Conservation (phyloP, 768 basidiomycete species). For the Rubroboletus satanas region DNA sequence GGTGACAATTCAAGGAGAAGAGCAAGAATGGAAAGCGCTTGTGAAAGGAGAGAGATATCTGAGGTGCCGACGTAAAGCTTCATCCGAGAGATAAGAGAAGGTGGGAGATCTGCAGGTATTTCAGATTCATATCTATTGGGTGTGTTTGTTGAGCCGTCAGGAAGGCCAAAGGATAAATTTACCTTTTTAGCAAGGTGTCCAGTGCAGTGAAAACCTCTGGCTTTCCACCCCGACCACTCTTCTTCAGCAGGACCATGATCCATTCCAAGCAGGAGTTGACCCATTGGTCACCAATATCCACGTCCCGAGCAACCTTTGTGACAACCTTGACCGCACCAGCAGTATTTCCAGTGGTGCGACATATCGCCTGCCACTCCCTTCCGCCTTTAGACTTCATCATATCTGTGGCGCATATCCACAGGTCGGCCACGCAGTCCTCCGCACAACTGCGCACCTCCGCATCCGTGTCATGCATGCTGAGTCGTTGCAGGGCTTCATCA, state of each 20-base stretch:
- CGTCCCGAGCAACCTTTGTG: conserved; percentile 75
- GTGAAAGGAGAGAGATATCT: conserved; percentile 77
- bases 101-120: conserved; percentile 56
- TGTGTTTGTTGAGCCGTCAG: neutral
- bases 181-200: conserved; percentile 69
- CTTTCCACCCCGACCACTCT: conserved; percentile 76
- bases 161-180: conserved; percentile 2
- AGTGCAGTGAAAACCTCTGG: conserved; percentile 76
- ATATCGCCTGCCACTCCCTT: conserved; percentile 80
- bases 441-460: conserved; percentile 83
- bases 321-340: conserved; percentile 79
- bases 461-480: conserved; percentile 83
- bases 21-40: conserved; percentile 62
- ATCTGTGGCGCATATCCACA: conserved; percentile 86
- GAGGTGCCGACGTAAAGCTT: conserved; percentile 68
- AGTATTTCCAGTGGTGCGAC: conserved; percentile 64
- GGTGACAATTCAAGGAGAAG: conserved; percentile 69
- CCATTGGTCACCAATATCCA: conserved; percentile 72
- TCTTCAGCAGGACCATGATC: conserved; percentile 68
- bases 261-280: conserved; percentile 76
- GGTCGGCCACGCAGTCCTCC: conserved; percentile 77
- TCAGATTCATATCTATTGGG: conserved; percentile 40
- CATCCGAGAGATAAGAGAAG: conserved; percentile 66
- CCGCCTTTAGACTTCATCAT: conserved; percentile 57
- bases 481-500: conserved; percentile 61